Percentiles rank a stretch among this genome's conserved stretches.
Conservation (phyloP, 495 filamentous ascomycete species). For the Aspergillus conjunctus region DNA sequence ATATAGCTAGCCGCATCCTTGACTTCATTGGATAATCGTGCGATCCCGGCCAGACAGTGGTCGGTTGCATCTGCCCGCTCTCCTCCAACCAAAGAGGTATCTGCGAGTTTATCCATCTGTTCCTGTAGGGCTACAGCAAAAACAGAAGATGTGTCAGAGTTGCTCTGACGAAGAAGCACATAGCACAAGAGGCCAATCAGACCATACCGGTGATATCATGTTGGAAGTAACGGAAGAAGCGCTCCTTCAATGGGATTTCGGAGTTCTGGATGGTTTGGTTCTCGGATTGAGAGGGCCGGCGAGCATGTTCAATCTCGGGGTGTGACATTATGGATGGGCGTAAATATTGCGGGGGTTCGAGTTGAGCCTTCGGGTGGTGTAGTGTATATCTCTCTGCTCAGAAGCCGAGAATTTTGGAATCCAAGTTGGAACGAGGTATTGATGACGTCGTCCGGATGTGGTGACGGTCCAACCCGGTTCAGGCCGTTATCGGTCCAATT, state of each 20-base stretch:
- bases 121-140: slow-evolving; percentile 58
- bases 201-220: slow-evolving; percentile 66
- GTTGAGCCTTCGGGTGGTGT: neutral
- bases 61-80: slow-evolving; percentile 67
- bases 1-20: slow-evolving; percentile 68
- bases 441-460: slow-evolving; percentile 31
- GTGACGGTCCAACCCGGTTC: neutral
- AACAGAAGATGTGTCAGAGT: slow-evolving; percentile 18
- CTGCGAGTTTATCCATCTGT: slow-evolving; percentile 58
- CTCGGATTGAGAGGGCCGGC: slow-evolving; percentile 42
- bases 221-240: slow-evolving; percentile 80
- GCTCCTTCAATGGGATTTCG: slow-evolving; percentile 61
- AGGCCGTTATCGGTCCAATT: neutral
- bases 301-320: slow-evolving; percentile 31
- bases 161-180: slow-evolving; percentile 19
- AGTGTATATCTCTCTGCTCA: neutral
- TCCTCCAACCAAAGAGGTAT: slow-evolving; percentile 53
- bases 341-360: neutral
- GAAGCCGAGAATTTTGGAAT: neutral
- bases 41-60: slow-evolving; percentile 65
- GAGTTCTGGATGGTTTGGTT: slow-evolving; percentile 45
- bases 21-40: slow-evolving; percentile 66
- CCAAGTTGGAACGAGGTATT: slow-evolving; percentile 18
- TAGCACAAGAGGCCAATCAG: slow-evolving; percentile 18
- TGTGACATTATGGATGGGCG: slow-evolving; percentile 35